phyloP scores from a whole-genome alignment of 129 eudicot species.

The Mikania micrantha region DNA sequence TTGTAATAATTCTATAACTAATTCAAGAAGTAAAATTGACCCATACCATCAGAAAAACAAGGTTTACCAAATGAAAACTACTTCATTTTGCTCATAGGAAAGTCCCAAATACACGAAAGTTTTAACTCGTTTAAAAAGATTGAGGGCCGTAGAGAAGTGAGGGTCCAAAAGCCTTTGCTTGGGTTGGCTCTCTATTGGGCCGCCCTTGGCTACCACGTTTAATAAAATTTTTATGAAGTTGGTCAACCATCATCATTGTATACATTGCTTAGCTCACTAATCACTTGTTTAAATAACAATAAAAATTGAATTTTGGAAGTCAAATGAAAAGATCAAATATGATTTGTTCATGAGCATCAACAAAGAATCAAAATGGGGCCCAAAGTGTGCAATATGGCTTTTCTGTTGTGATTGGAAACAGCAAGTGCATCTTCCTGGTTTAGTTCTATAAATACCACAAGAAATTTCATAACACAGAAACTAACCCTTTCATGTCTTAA shows the following conservation, averaged over 20 bases:
- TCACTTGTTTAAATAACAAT: slow-evolving; percentile 7
- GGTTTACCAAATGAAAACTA: too few species aligned
- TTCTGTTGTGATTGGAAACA: slow-evolving; percentile 21
- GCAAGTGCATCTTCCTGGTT: slow-evolving; percentile 20
- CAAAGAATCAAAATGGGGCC: slow-evolving; percentile 36
- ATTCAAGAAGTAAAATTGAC: too few species aligned
- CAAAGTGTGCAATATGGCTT: slow-evolving; percentile 38
- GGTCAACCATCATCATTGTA: not conserved
- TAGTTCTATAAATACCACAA: slow-evolving; percentile 24
- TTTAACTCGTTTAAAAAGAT: too few species aligned
- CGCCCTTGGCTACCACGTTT: not conserved
- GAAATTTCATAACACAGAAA: slow-evolving; percentile 4
- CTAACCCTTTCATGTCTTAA: slow-evolving; percentile 8
- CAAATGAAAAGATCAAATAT: slow-evolving; percentile 24
- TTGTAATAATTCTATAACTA: too few species aligned
- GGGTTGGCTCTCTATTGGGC: too few species aligned
- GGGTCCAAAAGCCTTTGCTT: too few species aligned
- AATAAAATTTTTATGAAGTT: not conserved
- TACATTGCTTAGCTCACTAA: slow-evolving; percentile 1
- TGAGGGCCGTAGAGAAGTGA: too few species aligned
- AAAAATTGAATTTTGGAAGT: slow-evolving; percentile 2
- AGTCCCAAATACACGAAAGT: too few species aligned
- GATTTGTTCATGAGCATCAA: slow-evolving; percentile 18
- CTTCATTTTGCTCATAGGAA: too few species aligned
- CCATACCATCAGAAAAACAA: too few species aligned